A percentile compares a stretch with the other conserved stretches of the same genome.
Conservation (phyloP, 129 eudicot genomes). For the Ambrosia trifida region DNA sequence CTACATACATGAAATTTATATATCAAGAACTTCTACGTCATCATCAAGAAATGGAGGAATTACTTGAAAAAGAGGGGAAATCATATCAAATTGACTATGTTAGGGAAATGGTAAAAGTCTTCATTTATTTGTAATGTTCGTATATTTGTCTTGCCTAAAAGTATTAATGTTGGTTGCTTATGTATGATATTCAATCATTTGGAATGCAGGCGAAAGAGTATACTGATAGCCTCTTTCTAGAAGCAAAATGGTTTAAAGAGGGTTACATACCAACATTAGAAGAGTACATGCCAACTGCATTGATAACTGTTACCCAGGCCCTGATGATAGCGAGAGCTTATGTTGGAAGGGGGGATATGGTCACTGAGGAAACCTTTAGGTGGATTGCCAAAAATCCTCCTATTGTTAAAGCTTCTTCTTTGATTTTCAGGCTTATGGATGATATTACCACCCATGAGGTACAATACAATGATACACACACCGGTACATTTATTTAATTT, state of each 20-base stretch:
- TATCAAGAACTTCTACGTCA: conserved; percentile 35
- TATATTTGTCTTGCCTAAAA: not conserved
- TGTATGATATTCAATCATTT: not conserved
- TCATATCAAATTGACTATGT: conserved; percentile 24
- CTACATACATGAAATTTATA: conserved; percentile 10
- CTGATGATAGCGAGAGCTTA: conserved; percentile 23
- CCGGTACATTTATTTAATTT: too few species aligned
- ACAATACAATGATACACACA: too few species aligned
- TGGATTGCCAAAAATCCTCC: too few species aligned
- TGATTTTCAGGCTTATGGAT: too few species aligned
- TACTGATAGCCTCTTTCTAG: not conserved
- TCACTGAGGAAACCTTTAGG: too few species aligned
- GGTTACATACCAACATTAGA: conserved; percentile 25
- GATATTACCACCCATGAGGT: too few species aligned
- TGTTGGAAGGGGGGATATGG: conserved; percentile 31
- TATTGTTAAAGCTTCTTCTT: too few species aligned
- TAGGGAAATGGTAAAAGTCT: conserved; percentile 21
- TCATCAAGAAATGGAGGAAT: conserved; percentile 30
- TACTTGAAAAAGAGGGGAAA: conserved; percentile 19
- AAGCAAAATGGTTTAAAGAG: too few species aligned
- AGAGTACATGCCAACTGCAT: conserved; percentile 40
- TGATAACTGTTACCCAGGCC: conserved; percentile 6
- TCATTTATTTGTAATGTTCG: too few species aligned
- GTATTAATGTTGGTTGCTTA: not conserved
- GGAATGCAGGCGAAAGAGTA: conserved; percentile 22